Conservation (phyloP, 2,329 filamentous ascomycete genomes). For the Intubia oerlemansii region DNA sequence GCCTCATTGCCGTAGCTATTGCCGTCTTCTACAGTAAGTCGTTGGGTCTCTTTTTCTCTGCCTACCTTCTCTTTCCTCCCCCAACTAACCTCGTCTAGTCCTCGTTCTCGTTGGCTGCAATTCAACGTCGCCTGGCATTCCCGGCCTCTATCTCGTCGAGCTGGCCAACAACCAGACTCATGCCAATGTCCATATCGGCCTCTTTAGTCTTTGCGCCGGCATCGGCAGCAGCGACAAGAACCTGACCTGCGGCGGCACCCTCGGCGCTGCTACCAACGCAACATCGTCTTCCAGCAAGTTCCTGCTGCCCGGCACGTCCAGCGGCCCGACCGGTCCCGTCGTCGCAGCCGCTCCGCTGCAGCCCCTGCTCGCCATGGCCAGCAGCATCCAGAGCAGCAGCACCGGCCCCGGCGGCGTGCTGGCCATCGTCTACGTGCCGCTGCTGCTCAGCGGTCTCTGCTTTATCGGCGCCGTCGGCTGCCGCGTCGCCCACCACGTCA, state of each 20-base stretch:
- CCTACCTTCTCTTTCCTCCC: no score
- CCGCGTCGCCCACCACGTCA: slow-evolving; percentile 1
- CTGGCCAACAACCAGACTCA: slow-evolving; percentile 6
- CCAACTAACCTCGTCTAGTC: no score
- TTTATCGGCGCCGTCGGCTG: slow-evolving; percentile 5
- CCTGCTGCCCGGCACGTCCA: slow-evolving; percentile 5
- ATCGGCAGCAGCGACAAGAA: slow-evolving; percentile 1
- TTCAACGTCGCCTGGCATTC: slow-evolving; percentile 9
- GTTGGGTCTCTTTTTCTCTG: no score
- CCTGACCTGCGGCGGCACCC: slow-evolving; percentile 7
- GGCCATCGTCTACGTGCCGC: slow-evolving; percentile 5
- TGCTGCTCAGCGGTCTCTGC: slow-evolving; percentile 5
- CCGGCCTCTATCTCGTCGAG: slow-evolving; percentile 8
- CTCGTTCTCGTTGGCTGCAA: slow-evolving; percentile 8
- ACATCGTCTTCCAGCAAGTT: slow-evolving; percentile 1
- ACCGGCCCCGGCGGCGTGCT: slow-evolving; percentile 5
- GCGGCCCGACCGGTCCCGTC: no score
- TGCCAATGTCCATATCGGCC: slow-evolving; percentile 8
- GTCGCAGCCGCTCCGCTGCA: slow-evolving; percentile 4
- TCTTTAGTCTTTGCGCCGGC: slow-evolving; percentile 8
- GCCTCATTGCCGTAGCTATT: slow-evolving; percentile 2
- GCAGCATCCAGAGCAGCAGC: slow-evolving; percentile 5
- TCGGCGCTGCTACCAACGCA: slow-evolving; percentile 3
- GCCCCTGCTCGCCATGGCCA: slow-evolving; percentile 5
- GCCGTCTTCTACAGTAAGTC: slow-evolving; percentile 4